Evolutionary conservation across 1,284 basidiomycete species (phyloP).

Genomic region (Ganoderma sp.): DNA sequence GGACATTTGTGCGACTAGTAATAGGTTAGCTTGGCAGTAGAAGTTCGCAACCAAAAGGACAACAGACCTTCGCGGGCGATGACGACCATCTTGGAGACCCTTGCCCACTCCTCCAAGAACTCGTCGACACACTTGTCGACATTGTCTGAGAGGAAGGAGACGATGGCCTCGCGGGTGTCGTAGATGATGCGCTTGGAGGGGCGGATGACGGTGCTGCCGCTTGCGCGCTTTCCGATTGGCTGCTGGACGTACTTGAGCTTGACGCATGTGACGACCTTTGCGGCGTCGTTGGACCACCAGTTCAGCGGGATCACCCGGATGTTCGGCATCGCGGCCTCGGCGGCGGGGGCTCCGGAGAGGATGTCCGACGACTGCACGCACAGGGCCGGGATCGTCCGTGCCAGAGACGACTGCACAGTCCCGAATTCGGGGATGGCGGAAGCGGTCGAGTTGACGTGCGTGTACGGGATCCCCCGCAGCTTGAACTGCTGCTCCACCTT

Average conservation of each 20-base stretch:
- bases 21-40: slow-evolving; percentile 11
- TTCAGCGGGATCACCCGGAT: slow-evolving; percentile 87
- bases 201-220: slow-evolving; percentile 67
- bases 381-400: slow-evolving; percentile 78
- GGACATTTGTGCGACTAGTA: slow-evolving; percentile 79
- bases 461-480: slow-evolving; percentile 78
- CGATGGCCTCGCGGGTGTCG: slow-evolving; percentile 82
- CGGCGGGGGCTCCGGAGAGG: slow-evolving; percentile 78
- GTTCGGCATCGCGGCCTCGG: slow-evolving; percentile 90
- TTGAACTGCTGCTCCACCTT: slow-evolving; percentile 91
- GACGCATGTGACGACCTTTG: slow-evolving; percentile 80
- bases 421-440: slow-evolving; percentile 51
- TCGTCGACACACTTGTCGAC: slow-evolving; percentile 87
- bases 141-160: slow-evolving; percentile 85
- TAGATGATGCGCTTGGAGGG: slow-evolving; percentile 87
- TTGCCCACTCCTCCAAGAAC: slow-evolving; percentile 90
- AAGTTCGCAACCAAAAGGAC: neutral
- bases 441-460: slow-evolving; percentile 69
- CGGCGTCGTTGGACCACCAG: slow-evolving; percentile 86
- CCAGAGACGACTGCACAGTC: slow-evolving; percentile 70
- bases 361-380: slow-evolving; percentile 84
- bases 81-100: slow-evolving; percentile 89
- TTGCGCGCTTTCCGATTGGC: slow-evolving; percentile 74
- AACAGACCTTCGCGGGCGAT: slow-evolving; percentile 82
- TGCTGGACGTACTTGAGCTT: slow-evolving; percentile 88